Percentiles rank a stretch among this genome's conserved stretches.
These are phyloP conservation scores for Wickerhamomyces pijperi DNA, from an alignment of 805 yeast species.

Conservation along the genomic window DNA sequence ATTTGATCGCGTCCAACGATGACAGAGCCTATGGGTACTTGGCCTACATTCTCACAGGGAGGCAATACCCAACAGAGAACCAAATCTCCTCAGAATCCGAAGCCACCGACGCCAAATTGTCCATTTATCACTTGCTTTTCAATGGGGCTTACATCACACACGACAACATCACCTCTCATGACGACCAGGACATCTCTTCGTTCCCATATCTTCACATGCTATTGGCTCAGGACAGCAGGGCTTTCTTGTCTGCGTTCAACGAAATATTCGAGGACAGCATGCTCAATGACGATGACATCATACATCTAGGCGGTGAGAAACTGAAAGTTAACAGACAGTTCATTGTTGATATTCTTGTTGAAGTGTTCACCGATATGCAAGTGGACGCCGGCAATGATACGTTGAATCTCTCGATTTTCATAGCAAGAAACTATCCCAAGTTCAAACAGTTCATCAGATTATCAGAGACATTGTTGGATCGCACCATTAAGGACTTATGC, in stretches of 20 bases:
- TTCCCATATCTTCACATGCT: constrained; percentile 63
- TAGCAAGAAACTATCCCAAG: constrained; percentile 75
- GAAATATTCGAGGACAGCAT: constrained; percentile 76
- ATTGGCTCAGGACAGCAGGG: constrained; percentile 43
- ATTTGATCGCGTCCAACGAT: constrained; percentile 28
- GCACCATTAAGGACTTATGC: constrained; percentile 41
- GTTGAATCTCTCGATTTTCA: constrained; percentile 47
- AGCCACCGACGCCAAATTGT: constrained; percentile 32
- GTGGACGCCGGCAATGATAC: constrained; percentile 20
- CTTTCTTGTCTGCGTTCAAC: constrained; percentile 56
- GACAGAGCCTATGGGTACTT: constrained; percentile 46
- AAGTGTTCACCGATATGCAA: constrained; percentile 30
- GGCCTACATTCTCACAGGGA: constrained; percentile 60
- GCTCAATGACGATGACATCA: constrained; percentile 48
- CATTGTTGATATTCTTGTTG: constrained; percentile 60
- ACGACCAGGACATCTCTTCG: constrained; percentile 25
- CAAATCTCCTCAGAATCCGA: constrained; percentile 24
- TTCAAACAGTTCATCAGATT: constrained; percentile 73
- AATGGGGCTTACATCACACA: constrained; percentile 34
- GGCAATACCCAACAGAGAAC: constrained; percentile 68
- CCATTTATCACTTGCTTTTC: constrained; percentile 47
- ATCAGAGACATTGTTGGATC: constrained; percentile 44
- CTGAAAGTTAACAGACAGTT: constrained; percentile 57
- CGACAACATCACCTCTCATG: constrained; percentile 21
- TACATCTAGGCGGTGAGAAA: constrained; percentile 12